These are phyloP conservation scores for Calonectria honghensis DNA, from an alignment of 2,329 filamentous ascomycete genomes.

Conservation along the genomic window DNA sequence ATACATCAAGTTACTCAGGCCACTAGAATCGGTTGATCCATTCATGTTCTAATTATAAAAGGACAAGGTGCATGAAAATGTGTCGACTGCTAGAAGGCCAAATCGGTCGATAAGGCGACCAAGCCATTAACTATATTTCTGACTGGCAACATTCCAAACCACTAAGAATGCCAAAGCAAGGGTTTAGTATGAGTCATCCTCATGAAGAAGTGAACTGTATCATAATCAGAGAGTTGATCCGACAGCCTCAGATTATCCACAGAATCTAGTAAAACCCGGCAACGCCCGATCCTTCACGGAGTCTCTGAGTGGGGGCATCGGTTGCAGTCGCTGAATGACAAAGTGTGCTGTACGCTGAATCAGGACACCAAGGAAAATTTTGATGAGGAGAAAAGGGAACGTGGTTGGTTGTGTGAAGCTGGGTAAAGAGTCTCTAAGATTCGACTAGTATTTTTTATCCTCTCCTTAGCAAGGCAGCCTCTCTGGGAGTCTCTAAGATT, in stretches of 20 bases:
- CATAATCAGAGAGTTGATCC: neutral
- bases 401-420: slow-evolving; percentile 14
- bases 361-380: slow-evolving; percentile 65
- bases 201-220: neutral
- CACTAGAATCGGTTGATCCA: no score
- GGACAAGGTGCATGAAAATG: no score
- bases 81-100: no score
- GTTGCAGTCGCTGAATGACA: slow-evolving; percentile 63
- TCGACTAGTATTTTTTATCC: slow-evolving; percentile 47
- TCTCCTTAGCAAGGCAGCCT: no score
- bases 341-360: slow-evolving; percentile 70
- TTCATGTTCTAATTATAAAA: no score
- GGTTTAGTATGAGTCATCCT: neutral
- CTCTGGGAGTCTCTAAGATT: slow-evolving; percentile 57
- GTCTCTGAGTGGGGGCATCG: slow-evolving; percentile 7
- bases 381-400: slow-evolving; percentile 22
- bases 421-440: slow-evolving; percentile 58
- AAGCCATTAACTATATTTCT: neutral
- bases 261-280: slow-evolving; percentile 6
- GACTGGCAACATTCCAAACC: neutral
- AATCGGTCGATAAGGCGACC: no score
- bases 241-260: neutral
- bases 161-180: neutral
- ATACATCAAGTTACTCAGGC: no score
- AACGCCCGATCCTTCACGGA: slow-evolving; percentile 1